phyloP scores from a whole-genome alignment of 2,329 filamentous ascomycete species.

The Penicillium sp. region DNA sequence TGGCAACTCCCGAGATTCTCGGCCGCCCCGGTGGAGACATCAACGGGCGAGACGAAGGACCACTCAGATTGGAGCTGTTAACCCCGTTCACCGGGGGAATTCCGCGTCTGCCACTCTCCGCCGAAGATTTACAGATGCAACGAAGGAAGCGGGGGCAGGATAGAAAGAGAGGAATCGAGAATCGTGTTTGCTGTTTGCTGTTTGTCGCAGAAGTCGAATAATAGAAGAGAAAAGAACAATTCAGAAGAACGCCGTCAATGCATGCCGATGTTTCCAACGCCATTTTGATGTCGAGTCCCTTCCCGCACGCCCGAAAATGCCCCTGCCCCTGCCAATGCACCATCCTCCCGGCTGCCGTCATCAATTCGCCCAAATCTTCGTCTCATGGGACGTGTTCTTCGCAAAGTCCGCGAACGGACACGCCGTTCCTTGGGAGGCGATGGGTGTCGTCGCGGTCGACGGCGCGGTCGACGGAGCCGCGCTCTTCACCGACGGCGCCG shows the following conservation, averaged over 20 bases:
- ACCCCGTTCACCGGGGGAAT: too few relatives aligned
- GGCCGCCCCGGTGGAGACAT: too few relatives aligned
- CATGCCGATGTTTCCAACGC: slow-evolving; percentile 3
- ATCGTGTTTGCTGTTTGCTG: too few relatives aligned
- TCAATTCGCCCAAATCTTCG: slow-evolving; percentile 32
- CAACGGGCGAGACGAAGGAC: too few relatives aligned
- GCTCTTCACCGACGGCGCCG: slow-evolving; percentile 18
- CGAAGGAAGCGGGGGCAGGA: too few relatives aligned
- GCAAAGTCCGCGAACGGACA: slow-evolving; percentile 34
- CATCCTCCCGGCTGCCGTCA: too few relatives aligned
- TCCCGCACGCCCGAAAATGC: slow-evolving; percentile 17
- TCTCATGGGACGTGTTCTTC: slow-evolving; percentile 23
- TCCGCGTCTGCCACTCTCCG: too few relatives aligned
- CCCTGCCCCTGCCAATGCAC: slow-evolving; percentile 1
- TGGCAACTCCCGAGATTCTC: too few relatives aligned
- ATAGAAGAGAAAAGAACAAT: background rate
- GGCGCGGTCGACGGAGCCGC: slow-evolving; percentile 13
- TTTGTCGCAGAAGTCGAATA: too few relatives aligned
- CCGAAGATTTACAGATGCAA: too few relatives aligned
- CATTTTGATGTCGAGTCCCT: slow-evolving; percentile 1
- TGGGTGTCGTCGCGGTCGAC: slow-evolving; percentile 7
- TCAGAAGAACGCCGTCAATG: slow-evolving; percentile 1
- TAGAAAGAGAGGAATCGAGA: too few relatives aligned
- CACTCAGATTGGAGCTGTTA: too few relatives aligned
- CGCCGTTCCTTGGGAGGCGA: slow-evolving; percentile 11